Percentiles rank a stretch among this genome's conserved stretches.
These are phyloP conservation scores for Tetracentron sinense DNA, from an alignment of 164 flowering plant species.

Conservation along the genomic window DNA sequence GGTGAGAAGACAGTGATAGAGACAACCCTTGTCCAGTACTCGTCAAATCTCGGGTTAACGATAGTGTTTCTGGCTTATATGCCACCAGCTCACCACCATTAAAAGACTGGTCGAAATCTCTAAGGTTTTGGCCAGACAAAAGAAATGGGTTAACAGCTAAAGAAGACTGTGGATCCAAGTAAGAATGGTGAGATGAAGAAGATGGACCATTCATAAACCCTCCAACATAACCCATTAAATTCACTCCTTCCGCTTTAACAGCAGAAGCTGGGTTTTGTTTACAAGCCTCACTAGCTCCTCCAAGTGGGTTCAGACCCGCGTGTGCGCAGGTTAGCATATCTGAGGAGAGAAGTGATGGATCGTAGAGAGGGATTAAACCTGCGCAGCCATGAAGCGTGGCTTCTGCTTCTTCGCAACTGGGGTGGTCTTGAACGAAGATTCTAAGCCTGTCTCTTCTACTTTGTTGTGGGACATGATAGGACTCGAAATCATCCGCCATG, in stretches of 20 bases:
- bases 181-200: slow-evolving; percentile 24
- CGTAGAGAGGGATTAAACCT: slow-evolving; percentile 36
- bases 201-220: slow-evolving; percentile 8
- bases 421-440: slow-evolving; percentile 24
- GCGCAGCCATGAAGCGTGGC: slow-evolving; percentile 18
- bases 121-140: slow-evolving; percentile 24
- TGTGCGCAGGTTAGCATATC: slow-evolving; percentile 24
- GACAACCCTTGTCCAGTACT: slow-evolving; percentile 43
- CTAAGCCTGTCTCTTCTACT: slow-evolving; percentile 84
- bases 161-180: slow-evolving; percentile 40
- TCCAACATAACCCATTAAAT: slow-evolving; percentile 37
- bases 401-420: slow-evolving; percentile 1
- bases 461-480: slow-evolving; percentile 80
- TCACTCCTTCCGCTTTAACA: slow-evolving; percentile 32
- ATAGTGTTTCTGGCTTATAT: slow-evolving; percentile 32
- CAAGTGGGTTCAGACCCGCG: slow-evolving; percentile 11
- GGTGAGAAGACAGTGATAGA: slow-evolving; percentile 62
- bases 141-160: slow-evolving; percentile 36
- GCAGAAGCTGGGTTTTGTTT: slow-evolving; percentile 3
- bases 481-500: slow-evolving; percentile 62
- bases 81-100: slow-evolving; percentile 23
- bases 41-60: slow-evolving; percentile 11
- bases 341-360: slow-evolving; percentile 33
- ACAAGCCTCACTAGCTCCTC: not conserved
- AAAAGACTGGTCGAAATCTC: slow-evolving; percentile 30